A percentile compares a stretch with the other conserved stretches of the same genome.
Evolutionary conservation across 163 green algal species (phyloP).

Genomic region (Trebouxia gelatinosa): DNA sequence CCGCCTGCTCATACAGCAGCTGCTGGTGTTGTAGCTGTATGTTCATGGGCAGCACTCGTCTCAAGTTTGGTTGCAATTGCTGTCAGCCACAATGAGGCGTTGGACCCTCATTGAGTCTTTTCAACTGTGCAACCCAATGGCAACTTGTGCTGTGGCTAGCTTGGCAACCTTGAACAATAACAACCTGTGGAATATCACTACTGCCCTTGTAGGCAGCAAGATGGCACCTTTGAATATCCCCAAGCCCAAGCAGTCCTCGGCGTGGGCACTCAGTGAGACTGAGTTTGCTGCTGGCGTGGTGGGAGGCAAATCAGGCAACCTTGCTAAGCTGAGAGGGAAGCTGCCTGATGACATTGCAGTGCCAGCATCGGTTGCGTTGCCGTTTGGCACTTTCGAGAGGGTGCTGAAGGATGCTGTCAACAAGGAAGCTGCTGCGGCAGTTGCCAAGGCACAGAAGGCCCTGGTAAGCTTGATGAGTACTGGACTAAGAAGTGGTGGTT

Average conservation of each 20-base stretch:
- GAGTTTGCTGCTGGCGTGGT: constrained; percentile 63
- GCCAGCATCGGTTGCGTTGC: constrained; percentile 74
- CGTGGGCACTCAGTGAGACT: constrained; percentile 59
- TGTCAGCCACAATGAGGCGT: not conserved
- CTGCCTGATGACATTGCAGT: constrained; percentile 24
- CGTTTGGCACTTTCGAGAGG: constrained; percentile 85
- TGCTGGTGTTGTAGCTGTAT: too few relatives aligned
- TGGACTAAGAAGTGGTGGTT: not conserved
- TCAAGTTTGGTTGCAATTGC: too few relatives aligned
- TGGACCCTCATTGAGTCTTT: too few relatives aligned
- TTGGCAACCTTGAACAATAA: too few relatives aligned
- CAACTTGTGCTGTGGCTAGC: too few relatives aligned
- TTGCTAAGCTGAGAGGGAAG: constrained; percentile 55
- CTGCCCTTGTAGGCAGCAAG: constrained; percentile 7
- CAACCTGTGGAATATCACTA: too few relatives aligned
- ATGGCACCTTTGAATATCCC: constrained; percentile 28
- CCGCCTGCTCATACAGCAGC: constrained; percentile 27
- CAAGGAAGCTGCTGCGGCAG: constrained; percentile 13
- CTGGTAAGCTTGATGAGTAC: constrained; percentile 21
- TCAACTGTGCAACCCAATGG: too few relatives aligned
- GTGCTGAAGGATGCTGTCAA: constrained; percentile 53
- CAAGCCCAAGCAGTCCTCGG: constrained; percentile 13
- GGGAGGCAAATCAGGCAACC: constrained; percentile 77
- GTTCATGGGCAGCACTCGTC: too few relatives aligned
- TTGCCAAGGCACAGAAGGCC: constrained; percentile 29